Percentiles rank a stretch among this genome's conserved stretches.
phyloP scores from a whole-genome alignment of 2,329 filamentous ascomycete species.

The Lasiodiplodia citricola region DNA sequence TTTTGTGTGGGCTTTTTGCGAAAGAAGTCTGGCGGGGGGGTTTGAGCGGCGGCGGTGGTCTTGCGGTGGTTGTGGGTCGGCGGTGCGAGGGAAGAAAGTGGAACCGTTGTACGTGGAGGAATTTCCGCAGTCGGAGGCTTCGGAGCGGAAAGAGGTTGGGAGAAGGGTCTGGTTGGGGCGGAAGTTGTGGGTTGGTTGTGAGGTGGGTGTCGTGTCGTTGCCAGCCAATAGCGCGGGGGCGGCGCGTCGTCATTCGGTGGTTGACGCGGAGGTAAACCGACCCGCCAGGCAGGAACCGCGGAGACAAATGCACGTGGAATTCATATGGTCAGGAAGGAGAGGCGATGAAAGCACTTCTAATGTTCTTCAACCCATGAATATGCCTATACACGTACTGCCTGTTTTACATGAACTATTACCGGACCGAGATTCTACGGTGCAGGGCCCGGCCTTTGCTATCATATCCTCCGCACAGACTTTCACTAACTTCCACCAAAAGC shows the following conservation, averaged over 20 bases:
- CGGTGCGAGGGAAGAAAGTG: not conserved
- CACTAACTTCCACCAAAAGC: not conserved
- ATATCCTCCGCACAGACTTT: not conserved
- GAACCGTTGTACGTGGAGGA: not conserved
- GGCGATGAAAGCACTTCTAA: not conserved
- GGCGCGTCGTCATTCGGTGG: conserved; percentile 5
- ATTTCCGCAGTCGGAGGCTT: not conserved
- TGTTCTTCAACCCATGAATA: not conserved
- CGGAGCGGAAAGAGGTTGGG: not conserved
- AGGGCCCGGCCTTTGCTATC: not conserved
- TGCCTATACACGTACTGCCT: conserved; percentile 6
- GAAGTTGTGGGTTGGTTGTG: not conserved
- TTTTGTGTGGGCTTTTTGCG: not conserved
- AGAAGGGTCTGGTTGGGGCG: not conserved
- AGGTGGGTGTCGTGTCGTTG: conserved; percentile 3
- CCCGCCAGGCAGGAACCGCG: not conserved
- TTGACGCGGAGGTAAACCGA: conserved; percentile 7
- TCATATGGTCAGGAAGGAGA: not conserved
- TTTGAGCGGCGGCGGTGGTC: not conserved
- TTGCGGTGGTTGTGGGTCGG: not conserved
- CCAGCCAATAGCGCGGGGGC: conserved; percentile 3
- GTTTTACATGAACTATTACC: conserved; percentile 11
- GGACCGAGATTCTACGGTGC: not conserved
- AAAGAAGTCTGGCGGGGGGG: not conserved
- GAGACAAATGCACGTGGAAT: not conserved